Evolutionary conservation across 2,329 filamentous ascomycete genomes (phyloP), one percentile per base, ranked within the genome.

Genomic region (Colletotrichum tamarilloi): DNA sequence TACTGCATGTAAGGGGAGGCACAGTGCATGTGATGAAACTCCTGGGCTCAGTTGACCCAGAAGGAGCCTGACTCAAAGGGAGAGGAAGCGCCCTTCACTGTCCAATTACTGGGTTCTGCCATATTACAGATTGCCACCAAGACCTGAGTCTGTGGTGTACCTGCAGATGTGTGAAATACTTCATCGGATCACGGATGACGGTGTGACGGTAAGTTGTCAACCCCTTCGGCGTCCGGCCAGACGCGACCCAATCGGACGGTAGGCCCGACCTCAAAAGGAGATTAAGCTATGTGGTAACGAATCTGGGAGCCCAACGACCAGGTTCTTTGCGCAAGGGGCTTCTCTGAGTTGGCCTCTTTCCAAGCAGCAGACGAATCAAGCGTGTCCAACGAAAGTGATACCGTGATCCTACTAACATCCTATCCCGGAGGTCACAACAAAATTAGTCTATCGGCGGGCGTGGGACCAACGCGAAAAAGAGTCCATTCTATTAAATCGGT

Each of bases 191-290:
- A 42, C 38, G 38, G 38, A 16, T 60, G 62, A 55, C 57, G 6
- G 49, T 60, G 49, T 14, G 49, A 28, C 57, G n/a, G 64, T 58
- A 57, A 35, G 35, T 19, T 49, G 26, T 46, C 5, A 14, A 46
- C 2, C 38, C 7, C 12, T 6, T 32, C 26, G 46, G 32, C 49
- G 55, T 53, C 24, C 49, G 49, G 46, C 46, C 42, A n/a, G 32
- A 67, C 24, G 68, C 57, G 63, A 63, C 8, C 68, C 68, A 67
- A 72, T 72, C 35, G 11, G 68, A 67, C 32, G 5, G 14, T 49
- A 6, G 19, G 24, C 4, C 49, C 8, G 32, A 62, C 49, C 5
- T 66, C 32, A 7, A 24, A 57, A 58, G 52, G 63, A 72, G 49
- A 62, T 67, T 52, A 67, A 62, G 63, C 49, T 52, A 62, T 30